These are phyloP conservation scores for Vitis hybrid DNA, from an alignment of 177 flowering plant genomes.

Conservation along the genomic window DNA sequence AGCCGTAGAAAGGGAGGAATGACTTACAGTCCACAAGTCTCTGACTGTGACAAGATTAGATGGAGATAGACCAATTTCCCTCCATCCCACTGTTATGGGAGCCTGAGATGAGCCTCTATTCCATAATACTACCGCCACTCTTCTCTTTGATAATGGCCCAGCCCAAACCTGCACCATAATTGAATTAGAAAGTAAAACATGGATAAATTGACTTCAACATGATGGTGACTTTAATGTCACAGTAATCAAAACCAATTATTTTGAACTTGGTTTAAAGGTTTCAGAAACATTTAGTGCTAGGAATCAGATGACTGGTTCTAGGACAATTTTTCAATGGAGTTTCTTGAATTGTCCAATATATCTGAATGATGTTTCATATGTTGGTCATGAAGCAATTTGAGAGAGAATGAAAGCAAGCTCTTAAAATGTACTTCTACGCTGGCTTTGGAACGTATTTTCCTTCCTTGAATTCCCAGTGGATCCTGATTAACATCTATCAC, in stretches of 20 bases:
- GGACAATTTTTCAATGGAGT: background rate
- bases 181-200: too few relatives aligned
- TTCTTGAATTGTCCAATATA: background rate
- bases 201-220: too few relatives aligned
- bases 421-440: slow-evolving; percentile 30
- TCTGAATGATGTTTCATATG: background rate
- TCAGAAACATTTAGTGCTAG: too few relatives aligned
- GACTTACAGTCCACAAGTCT: slow-evolving; percentile 47
- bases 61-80: slow-evolving; percentile 35
- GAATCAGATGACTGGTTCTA: too few relatives aligned
- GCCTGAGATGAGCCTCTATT: slow-evolving; percentile 35
- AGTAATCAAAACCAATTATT: too few relatives aligned
- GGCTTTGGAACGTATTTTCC: slow-evolving; percentile 31
- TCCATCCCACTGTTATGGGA: slow-evolving; percentile 37
- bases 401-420: too few relatives aligned
- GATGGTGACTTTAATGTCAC: too few relatives aligned
- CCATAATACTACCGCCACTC: slow-evolving; percentile 44
- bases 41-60: slow-evolving; percentile 20
- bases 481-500: slow-evolving; percentile 52
- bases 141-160: slow-evolving; percentile 30
- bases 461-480: slow-evolving; percentile 44
- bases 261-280: too few relatives aligned
- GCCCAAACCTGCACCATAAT: slow-evolving; percentile 43
- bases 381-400: background rate
- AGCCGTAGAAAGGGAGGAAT: background rate